phyloP scores from a whole-genome alignment of 805 yeast genomes.

The Starmerella gropengiesseri region DNA sequence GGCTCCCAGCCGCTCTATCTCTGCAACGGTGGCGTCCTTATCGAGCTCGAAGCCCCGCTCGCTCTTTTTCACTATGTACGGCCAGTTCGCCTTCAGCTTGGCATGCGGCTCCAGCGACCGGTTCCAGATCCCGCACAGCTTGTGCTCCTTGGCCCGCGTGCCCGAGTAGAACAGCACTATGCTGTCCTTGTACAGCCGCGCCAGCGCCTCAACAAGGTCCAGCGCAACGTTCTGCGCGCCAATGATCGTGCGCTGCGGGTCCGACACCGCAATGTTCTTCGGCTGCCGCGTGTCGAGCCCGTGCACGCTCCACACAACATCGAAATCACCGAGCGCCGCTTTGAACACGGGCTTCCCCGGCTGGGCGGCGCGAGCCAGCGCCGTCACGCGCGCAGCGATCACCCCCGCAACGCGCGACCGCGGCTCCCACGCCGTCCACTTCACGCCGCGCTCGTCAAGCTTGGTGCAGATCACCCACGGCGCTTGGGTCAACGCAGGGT shows the following conservation, averaged over 20 bases:
- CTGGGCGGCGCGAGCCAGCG: conserved; percentile 46
- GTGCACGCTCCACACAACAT: conserved; percentile 57
- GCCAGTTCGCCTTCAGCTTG: conserved; percentile 70
- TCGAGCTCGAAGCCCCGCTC: conserved; percentile 37
- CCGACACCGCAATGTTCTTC: conserved; percentile 33
- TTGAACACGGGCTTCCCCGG: conserved; percentile 50
- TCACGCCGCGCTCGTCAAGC: conserved; percentile 73
- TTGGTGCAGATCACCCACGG: conserved; percentile 77
- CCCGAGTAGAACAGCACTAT: conserved; percentile 56
- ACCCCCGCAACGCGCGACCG: conserved; percentile 43
- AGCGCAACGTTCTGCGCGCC: conserved; percentile 51
- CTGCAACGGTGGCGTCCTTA: conserved; percentile 60
- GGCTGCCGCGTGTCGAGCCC: conserved; percentile 31
- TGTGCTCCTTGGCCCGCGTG: conserved; percentile 39
- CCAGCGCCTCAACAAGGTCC: conserved; percentile 50
- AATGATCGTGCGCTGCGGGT: conserved; percentile 30
- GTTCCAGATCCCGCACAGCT: conserved; percentile 71
- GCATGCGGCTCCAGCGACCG: conserved; percentile 47
- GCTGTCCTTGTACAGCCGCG: conserved; percentile 51
- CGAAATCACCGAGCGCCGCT: conserved; percentile 77
- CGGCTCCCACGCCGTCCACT: conserved; percentile 60
- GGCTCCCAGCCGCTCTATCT: conserved; percentile 41
- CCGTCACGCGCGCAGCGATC: conserved; percentile 78
- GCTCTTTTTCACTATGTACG: conserved; percentile 47
- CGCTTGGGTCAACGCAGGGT: conserved; percentile 68